phyloP scores from a whole-genome alignment of 2,329 filamentous ascomycete species.

The Pestalotiopsis fici region DNA sequence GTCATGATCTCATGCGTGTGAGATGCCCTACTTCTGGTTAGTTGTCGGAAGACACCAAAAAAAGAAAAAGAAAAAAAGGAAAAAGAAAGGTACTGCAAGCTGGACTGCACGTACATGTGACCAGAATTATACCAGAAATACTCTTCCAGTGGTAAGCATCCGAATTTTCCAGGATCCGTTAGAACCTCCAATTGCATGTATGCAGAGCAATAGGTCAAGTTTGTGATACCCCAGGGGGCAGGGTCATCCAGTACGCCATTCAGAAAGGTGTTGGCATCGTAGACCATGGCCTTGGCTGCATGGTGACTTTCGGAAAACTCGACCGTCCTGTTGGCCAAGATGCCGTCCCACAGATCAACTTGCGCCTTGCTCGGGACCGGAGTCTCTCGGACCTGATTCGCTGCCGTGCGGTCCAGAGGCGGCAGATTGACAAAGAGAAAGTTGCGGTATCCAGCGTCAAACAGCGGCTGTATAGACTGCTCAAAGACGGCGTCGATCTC shows the following conservation, averaged over 20 bases:
- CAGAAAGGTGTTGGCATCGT: constrained; percentile 31
- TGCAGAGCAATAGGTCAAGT: constrained; percentile 27
- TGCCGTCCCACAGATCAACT: constrained; percentile 44
- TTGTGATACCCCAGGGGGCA: constrained; percentile 23
- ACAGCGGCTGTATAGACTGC: constrained; percentile 38
- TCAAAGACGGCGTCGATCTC: constrained; percentile 41
- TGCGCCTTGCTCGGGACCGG: constrained; percentile 46
- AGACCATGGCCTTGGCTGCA: constrained; percentile 23
- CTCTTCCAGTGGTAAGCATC: constrained; percentile 26
- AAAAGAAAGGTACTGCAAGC: background rate
- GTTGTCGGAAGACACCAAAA: background rate
- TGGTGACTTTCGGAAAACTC: constrained; percentile 30
- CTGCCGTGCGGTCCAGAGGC: constrained; percentile 45
- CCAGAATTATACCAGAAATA: constrained; percentile 34
- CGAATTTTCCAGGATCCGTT: constrained; percentile 22
- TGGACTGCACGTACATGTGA: constrained; percentile 20
- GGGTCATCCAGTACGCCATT: constrained; percentile 28
- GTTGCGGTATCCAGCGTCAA: constrained; percentile 52
- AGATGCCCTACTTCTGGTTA: background rate
- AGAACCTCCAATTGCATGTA: constrained; percentile 25
- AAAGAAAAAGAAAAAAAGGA: background rate
- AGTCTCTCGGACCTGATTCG: constrained; percentile 31
- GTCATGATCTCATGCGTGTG: background rate
- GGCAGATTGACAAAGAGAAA: constrained; percentile 54
- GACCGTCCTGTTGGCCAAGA: constrained; percentile 33